A percentile compares a stretch with the other conserved stretches of the same genome.
Evolutionary conservation across 176 grass and related monocot species (phyloP).

Genomic region (Leersia perrieri): DNA sequence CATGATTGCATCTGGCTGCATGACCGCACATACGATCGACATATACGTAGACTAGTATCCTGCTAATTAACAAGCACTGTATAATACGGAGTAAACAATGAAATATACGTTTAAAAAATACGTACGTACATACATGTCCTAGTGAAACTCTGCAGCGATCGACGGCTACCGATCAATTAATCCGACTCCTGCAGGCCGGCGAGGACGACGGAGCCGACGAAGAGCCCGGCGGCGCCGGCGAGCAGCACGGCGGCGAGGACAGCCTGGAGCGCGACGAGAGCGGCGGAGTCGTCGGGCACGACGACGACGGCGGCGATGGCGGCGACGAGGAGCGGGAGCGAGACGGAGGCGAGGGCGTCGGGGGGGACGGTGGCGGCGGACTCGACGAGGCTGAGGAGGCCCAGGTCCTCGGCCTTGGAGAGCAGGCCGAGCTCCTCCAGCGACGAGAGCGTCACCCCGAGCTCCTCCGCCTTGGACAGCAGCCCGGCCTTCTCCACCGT

Average conservation of each 20-base stretch:
- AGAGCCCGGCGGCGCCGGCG: slow-evolving; percentile 57
- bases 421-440: slow-evolving; percentile 71
- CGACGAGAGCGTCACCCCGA: slow-evolving; percentile 83
- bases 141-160: background rate
- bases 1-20: too few species aligned
- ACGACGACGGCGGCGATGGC: slow-evolving; percentile 60
- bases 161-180: background rate
- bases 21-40: too few species aligned
- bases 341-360: slow-evolving; percentile 73
- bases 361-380: slow-evolving; percentile 54
- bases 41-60: background rate
- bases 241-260: slow-evolving; percentile 49
- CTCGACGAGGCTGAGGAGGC: slow-evolving; percentile 96
- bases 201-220: slow-evolving; percentile 77
- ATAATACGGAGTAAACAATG: background rate
- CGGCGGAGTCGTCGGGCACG: slow-evolving; percentile 84
- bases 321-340: slow-evolving; percentile 77
- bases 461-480: slow-evolving; percentile 89
- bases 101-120: background rate
- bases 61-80: background rate
- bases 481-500: slow-evolving; percentile 83
- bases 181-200: slow-evolving; percentile 83
- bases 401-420: slow-evolving; percentile 89
- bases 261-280: slow-evolving; percentile 57
- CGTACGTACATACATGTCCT: background rate